Evolutionary conservation across 805 yeast species (phyloP).

Genomic region (Myxozyma nipponensis): DNA sequence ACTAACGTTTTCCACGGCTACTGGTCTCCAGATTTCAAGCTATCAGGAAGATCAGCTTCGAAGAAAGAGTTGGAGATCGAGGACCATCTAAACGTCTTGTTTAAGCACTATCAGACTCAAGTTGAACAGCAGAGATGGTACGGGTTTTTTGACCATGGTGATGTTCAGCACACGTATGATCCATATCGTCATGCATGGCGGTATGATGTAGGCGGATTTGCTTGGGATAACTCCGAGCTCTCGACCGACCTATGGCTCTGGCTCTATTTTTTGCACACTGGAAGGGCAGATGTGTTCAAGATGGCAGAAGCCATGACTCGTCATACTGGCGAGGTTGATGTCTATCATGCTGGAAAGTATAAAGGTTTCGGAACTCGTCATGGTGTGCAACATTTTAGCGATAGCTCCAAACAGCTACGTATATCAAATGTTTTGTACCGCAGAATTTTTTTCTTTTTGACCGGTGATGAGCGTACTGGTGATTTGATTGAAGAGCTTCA

Average conservation of each 20-base stretch:
- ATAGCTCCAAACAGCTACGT: neutral
- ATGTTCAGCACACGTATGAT: too few species aligned
- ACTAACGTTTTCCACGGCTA: neutral
- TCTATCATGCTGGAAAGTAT: neutral
- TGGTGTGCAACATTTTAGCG: neutral
- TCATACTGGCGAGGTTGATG: neutral
- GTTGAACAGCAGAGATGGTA: too few species aligned
- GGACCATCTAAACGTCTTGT: neutral
- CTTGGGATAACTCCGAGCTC: slow-evolving; percentile 1
- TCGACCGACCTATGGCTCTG: neutral
- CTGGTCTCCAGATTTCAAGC: neutral
- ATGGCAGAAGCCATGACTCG: neutral
- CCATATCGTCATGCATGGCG: neutral
- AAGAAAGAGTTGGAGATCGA: neutral
- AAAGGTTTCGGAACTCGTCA: neutral
- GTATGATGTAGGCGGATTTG: neutral
- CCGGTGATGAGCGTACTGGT: neutral
- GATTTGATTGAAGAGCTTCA: neutral
- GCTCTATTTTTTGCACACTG: neutral
- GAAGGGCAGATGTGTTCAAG: neutral
- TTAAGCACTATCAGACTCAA: neutral
- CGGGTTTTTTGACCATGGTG: too few species aligned
- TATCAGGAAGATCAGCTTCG: neutral
- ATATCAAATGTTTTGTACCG: neutral
- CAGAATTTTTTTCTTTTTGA: neutral